phyloP scores from a whole-genome alignment of 352 stramenopile species.

The Pythium rhizo-oryzae region DNA sequence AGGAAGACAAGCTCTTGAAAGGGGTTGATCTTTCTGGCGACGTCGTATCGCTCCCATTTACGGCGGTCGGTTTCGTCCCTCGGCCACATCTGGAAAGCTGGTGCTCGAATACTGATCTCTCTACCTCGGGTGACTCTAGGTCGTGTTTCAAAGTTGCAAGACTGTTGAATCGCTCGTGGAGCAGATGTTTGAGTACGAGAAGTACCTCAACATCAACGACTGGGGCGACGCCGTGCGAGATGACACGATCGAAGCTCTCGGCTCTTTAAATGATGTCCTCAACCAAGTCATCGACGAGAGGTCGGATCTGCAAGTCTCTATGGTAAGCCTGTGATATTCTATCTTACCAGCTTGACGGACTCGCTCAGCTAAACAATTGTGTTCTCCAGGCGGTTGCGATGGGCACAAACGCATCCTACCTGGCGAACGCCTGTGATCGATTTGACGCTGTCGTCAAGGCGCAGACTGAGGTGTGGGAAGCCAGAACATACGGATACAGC shows the following conservation, averaged over 20 bases:
- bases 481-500: slow-evolving; percentile 67
- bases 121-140: slow-evolving; percentile 26
- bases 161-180: slow-evolving; percentile 60
- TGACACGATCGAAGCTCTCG: slow-evolving; percentile 77
- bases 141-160: slow-evolving; percentile 66
- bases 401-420: slow-evolving; percentile 70
- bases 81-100: too few species aligned
- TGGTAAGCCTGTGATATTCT: slow-evolving; percentile 49
- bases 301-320: slow-evolving; percentile 74
- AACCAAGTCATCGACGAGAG: slow-evolving; percentile 80
- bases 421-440: slow-evolving; percentile 66
- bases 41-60: slow-evolving; percentile 66
- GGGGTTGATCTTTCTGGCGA: slow-evolving; percentile 50
- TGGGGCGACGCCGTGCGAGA: slow-evolving; percentile 77
- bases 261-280: slow-evolving; percentile 66
- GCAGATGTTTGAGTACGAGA: slow-evolving; percentile 86
- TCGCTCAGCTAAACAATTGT: not conserved
- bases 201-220: slow-evolving; percentile 76
- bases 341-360: too few species aligned
- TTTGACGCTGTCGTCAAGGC: slow-evolving; percentile 67
- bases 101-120: too few species aligned
- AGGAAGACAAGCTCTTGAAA: slow-evolving; percentile 62
- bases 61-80: slow-evolving; percentile 38
- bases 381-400: slow-evolving; percentile 60
- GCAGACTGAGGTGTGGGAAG: slow-evolving; percentile 74